These are phyloP conservation scores for Verticillium zaregamsianum DNA, from an alignment of 2,329 filamentous ascomycete species.

Conservation along the genomic window DNA sequence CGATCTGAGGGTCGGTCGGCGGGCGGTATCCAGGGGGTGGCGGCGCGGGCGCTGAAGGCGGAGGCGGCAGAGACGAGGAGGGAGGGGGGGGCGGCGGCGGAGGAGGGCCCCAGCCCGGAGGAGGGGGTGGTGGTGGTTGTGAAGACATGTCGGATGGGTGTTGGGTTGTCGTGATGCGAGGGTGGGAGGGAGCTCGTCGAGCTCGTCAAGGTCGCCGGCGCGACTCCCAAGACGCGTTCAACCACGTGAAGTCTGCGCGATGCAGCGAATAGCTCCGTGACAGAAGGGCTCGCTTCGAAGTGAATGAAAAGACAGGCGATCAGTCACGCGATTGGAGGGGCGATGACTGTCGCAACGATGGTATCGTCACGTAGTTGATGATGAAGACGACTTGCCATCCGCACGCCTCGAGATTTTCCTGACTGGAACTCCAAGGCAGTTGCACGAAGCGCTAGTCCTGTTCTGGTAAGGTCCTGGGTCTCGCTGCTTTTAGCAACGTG, in stretches of 20 bases:
- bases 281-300: not conserved
- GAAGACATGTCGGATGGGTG: conserved; percentile 40
- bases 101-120: conserved; percentile 51
- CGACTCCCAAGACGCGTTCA: conserved; percentile 12
- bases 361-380: not conserved
- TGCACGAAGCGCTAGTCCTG: not conserved
- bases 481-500: not conserved
- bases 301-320: not conserved
- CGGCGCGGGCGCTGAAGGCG: conserved; percentile 58
- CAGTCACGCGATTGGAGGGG: not conserved
- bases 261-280: not conserved
- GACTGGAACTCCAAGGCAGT: not conserved
- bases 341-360: conserved; percentile 3
- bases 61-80: conserved; percentile 52
- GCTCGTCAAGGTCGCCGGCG: conserved; percentile 9
- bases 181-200: conserved; percentile 8
- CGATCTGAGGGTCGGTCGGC: conserved; percentile 74
- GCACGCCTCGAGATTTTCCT: not conserved
- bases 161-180: conserved; percentile 4
- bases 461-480: not conserved
- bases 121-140: conserved; percentile 50
- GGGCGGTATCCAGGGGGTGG: conserved; percentile 84
- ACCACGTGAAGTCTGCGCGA: not conserved
- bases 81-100: conserved; percentile 49
- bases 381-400: not conserved